phyloP scores from a whole-genome alignment of 495 filamentous ascomycete species.

The Achaetomiella virescens region DNA sequence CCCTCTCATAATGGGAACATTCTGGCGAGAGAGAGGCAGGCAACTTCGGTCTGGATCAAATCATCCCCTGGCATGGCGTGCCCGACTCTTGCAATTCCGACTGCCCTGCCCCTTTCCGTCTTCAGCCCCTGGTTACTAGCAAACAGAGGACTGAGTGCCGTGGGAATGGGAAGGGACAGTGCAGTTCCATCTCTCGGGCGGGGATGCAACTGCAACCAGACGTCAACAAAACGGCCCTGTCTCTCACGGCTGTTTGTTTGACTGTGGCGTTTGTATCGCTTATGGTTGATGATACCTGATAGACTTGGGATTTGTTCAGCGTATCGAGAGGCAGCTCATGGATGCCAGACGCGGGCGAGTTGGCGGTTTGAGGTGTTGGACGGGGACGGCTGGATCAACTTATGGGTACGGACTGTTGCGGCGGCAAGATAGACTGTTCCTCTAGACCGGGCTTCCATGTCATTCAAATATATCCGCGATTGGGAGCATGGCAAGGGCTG shows the following conservation, averaged over 20 bases:
- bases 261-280: not conserved
- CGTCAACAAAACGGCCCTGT: not conserved
- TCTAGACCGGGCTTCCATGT: too few relatives aligned
- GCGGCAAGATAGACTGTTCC: too few relatives aligned
- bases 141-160: not conserved
- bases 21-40: too few relatives aligned
- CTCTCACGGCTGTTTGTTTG: not conserved
- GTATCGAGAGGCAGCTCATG: not conserved
- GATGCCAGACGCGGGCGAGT: not conserved
- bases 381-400: too few relatives aligned
- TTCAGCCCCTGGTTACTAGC: not conserved
- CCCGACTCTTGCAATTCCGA: too few relatives aligned
- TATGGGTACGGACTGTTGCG: too few relatives aligned
- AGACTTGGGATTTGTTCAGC: not conserved
- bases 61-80: too few relatives aligned
- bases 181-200: not conserved
- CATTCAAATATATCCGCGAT: too few relatives aligned
- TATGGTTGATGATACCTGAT: slow-evolving; percentile 10
- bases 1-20: too few relatives aligned
- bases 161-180: not conserved
- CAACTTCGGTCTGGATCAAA: not conserved
- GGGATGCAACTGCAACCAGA: not conserved
- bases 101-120: too few relatives aligned
- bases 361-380: not conserved
- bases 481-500: too few relatives aligned